These are phyloP conservation scores for Eimeria mitis DNA, from an alignment of 169 alveolate genomes.

Conservation along the genomic window DNA sequence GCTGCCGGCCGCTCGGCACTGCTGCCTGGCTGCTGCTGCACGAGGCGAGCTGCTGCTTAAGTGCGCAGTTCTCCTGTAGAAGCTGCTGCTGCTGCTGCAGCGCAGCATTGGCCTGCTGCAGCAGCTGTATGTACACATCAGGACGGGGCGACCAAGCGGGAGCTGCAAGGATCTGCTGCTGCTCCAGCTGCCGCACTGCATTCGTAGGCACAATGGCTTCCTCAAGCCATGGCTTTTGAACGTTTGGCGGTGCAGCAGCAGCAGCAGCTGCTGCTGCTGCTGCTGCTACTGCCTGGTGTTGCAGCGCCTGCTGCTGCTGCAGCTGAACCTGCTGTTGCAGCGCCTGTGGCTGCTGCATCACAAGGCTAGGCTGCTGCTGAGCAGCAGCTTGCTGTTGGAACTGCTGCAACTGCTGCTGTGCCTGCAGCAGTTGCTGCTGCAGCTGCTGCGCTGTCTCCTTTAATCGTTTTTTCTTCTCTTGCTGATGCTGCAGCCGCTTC, in stretches of 20 bases:
- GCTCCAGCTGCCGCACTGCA: conserved; percentile 30
- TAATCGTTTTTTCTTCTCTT: conserved; percentile 11
- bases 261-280: conserved; percentile 30
- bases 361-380: conserved; percentile 32
- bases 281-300: conserved; percentile 17
- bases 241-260: conserved; percentile 9
- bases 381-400: conserved; percentile 24
- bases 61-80: conserved; percentile 45
- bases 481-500: conserved; percentile 65
- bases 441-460: conserved; percentile 49
- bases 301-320: conserved; percentile 1
- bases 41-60: conserved; percentile 56
- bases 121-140: conserved; percentile 48
- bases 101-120: conserved; percentile 47
- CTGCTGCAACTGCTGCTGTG: conserved; percentile 66
- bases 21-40: conserved; percentile 31
- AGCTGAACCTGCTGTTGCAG: too few relatives aligned
- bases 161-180: conserved; percentile 15
- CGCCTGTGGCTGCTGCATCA: not conserved
- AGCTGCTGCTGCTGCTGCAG: conserved; percentile 69
- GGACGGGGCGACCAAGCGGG: conserved; percentile 51
- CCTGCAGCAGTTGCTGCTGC: conserved; percentile 66
- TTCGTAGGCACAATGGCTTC: conserved; percentile 48
- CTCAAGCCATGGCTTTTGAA: conserved; percentile 8
- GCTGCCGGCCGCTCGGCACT: conserved; percentile 15